Evolutionary conservation across 192 early-diverging fungal species (phyloP).

Genomic region (Geranomyces michiganensis): DNA sequence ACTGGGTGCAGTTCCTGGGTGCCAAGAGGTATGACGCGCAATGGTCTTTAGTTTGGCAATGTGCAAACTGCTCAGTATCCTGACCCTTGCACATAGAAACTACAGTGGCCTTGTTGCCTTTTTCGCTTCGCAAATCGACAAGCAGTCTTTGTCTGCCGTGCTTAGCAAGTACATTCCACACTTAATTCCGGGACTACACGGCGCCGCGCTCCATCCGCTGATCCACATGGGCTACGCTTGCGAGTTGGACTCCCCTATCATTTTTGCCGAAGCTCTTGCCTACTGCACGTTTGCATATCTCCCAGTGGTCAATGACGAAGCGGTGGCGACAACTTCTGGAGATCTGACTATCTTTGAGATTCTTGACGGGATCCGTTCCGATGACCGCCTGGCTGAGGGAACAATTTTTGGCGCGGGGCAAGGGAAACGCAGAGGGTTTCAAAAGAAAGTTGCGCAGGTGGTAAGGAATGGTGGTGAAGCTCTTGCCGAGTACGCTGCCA

Average conservation of each 20-base stretch:
- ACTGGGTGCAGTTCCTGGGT: constrained; percentile 2
- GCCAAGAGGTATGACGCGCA: not conserved
- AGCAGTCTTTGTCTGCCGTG: not conserved
- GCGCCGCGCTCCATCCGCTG: constrained; percentile 20
- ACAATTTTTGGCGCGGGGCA: constrained; percentile 2
- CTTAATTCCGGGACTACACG: constrained; percentile 3
- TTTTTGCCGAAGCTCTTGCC: constrained; percentile 26
- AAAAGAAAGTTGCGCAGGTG: not conserved
- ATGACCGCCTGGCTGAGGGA: constrained; percentile 7
- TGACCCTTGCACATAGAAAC: not conserved
- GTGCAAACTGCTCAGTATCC: not conserved
- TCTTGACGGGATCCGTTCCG: not conserved
- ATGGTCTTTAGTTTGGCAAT: no score
- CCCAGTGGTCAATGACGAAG: not conserved
- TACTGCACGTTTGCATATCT: constrained; percentile 17
- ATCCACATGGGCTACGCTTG: constrained; percentile 26
- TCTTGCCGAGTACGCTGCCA: constrained; percentile 18
- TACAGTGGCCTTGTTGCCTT: not conserved
- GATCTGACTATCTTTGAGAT: not conserved
- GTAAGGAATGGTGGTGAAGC: constrained; percentile 1
- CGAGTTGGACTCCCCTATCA: constrained; percentile 13
- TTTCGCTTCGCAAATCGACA: not conserved
- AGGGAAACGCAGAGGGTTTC: not conserved
- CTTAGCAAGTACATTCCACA: not conserved
- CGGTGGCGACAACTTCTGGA: not conserved